Evolutionary conservation across 2,329 filamentous ascomycete species (phyloP), one percentile per base, ranked within the genome.

Genomic region (Fusarium sp.): DNA sequence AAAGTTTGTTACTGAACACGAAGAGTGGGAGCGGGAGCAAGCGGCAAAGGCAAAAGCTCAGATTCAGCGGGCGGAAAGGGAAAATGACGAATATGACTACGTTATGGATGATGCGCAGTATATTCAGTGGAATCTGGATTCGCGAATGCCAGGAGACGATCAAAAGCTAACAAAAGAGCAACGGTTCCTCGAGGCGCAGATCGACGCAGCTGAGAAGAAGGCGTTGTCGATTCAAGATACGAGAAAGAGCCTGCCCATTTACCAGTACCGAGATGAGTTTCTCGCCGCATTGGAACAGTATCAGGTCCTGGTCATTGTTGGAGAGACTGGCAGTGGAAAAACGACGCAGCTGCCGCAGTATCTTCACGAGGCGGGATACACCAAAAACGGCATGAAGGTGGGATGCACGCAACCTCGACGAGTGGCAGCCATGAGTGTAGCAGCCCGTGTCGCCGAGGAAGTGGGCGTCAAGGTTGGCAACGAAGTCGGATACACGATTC

Each of bases 341-440:
- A 97, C 94, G 0, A 99, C 95, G 0, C 95, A 99, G 73, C 79
- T 98, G 14, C 92, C 94, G 0, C 95, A 98, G 71, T 99, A 96
- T 72, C 83, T 98, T 0, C 89, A 96, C 69, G 94, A 98, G 74
- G 92, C 91, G 0, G 93, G 93, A 2, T 96, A 91, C 69, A 96
- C 92, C 3, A 92, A 94, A 71, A 83, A 85, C 19, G 92, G 90
- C 6, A 81, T 90, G 76, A 97, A 94, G 74, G 86, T 99, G 10
- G 94, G 91, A 5, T 97, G 93, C 70, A 99, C 95, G 0, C 95
- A 99, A 66, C 95, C 95, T 5, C 88, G 95, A 67, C 88, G 95
- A 80, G 95, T 99, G 10, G 95, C 95, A 4, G 95, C 95, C 27
- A 98, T 98, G 94, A 95, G 90, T 71, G 94, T 98, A 17, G 94